A percentile compares a stretch with the other conserved stretches of the same genome.
These are phyloP conservation scores for Platanthera zijinensis DNA, from an alignment of 106 monocot species.

Conservation along the genomic window DNA sequence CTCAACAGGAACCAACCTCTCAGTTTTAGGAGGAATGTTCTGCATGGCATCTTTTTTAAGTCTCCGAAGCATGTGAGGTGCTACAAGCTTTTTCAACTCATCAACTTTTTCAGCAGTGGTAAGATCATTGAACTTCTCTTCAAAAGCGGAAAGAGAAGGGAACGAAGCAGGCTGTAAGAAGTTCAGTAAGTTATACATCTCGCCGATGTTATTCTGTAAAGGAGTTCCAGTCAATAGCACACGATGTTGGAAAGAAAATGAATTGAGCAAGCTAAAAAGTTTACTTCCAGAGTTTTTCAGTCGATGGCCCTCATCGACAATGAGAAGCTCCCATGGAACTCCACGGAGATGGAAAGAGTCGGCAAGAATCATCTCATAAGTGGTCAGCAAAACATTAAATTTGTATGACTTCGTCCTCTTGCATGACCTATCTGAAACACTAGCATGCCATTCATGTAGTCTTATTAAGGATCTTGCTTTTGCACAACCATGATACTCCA, in stretches of 20 bases:
- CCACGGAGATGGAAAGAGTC: conserved; percentile 73
- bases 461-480: conserved; percentile 84
- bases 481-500: conserved; percentile 94
- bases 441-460: conserved; percentile 89
- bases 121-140: conserved; percentile 92
- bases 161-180: conserved; percentile 92
- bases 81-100: conserved; percentile 92
- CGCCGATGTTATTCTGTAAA: conserved; percentile 93
- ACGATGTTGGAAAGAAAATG: conserved; percentile 86
- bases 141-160: conserved; percentile 81
- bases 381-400: conserved; percentile 90
- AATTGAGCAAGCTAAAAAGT: conserved; percentile 79
- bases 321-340: conserved; percentile 87
- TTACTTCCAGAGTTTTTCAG: conserved; percentile 90
- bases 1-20: conserved; percentile 88
- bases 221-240: conserved; percentile 94
- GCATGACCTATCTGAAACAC: conserved; percentile 16
- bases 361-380: conserved; percentile 93
- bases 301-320: conserved; percentile 97
- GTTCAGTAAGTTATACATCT: conserved; percentile 91
- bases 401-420: conserved; percentile 44
- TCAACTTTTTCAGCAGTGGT: conserved; percentile 89
- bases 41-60: conserved; percentile 96
- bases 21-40: conserved; percentile 97
- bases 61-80: conserved; percentile 91